Conservation (phyloP, 139 green algal species). For the Micractinium conductrix region DNA sequence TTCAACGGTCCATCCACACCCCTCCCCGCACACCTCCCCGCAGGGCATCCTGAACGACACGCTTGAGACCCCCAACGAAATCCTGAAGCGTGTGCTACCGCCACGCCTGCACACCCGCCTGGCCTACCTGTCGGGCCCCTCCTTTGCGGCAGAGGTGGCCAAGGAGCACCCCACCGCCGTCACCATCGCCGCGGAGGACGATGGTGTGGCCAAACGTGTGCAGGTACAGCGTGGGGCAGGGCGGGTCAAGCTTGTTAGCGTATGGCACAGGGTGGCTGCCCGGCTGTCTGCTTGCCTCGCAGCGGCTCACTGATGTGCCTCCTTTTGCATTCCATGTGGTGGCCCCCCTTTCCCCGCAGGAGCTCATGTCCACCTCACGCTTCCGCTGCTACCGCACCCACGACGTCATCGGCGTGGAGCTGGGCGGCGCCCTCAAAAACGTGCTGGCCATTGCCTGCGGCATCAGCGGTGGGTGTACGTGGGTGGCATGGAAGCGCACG, state of each 20-base stretch:
- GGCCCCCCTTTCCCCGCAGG: constrained; percentile 37
- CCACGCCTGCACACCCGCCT: constrained; percentile 24
- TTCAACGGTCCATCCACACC: background rate
- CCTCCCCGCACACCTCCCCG: too few species aligned
- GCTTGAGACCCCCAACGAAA: constrained; percentile 75
- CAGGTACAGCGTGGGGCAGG: background rate
- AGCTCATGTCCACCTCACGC: constrained; percentile 44
- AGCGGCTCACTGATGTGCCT: too few species aligned
- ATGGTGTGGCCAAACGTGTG: constrained; percentile 42
- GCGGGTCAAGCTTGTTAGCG: background rate
- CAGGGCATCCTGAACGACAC: constrained; percentile 82
- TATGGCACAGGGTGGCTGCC: too few species aligned
- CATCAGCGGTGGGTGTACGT: constrained; percentile 69
- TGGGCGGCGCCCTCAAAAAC: constrained; percentile 76
- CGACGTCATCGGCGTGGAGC: constrained; percentile 65
- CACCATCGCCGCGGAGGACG: constrained; percentile 58
- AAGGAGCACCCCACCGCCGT: constrained; percentile 56
- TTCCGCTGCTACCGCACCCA: constrained; percentile 72
- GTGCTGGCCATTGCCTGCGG: constrained; percentile 74
- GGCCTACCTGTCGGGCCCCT: constrained; percentile 69
- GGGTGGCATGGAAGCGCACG: too few species aligned
- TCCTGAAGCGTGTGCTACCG: constrained; percentile 71
- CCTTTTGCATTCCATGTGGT: too few species aligned
- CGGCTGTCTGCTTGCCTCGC: too few species aligned
- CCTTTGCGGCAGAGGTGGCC: constrained; percentile 71